Base-by-base conservation (phyloP, 768 basidiomycete genomes). In the Daedalea quercina region DNA sequence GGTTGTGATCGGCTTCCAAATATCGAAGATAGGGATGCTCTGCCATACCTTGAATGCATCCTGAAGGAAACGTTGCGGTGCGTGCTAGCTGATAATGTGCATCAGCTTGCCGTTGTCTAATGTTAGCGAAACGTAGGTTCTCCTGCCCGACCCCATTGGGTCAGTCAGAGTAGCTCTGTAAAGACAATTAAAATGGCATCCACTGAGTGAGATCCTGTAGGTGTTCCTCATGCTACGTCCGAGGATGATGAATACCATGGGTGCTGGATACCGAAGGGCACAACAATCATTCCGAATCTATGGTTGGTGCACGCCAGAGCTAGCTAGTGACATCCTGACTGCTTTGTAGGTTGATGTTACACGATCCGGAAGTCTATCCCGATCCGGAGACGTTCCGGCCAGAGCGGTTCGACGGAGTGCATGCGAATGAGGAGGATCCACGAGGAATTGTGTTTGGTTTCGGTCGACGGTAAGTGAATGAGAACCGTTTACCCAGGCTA, bases 371-470 rank as follows among this genome's bases (percentile, higher is more conserved):
- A 3, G 40, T 45, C 11, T 58, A 53, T 24, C 34, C 51, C 9
- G 57, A 58, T n/a, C 57, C 57, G 2, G 57, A 58, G 3, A 46
- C 43, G 12, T 58, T 58, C 52, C 20, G 44, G 2, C 57, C 57
- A 17, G 54, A 58, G 41, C 47, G 57, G 1, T 55, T 40, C 37
- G 17, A 40, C 17, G 15, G 19, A 6, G 4, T 6, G 4, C 15
- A 40, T 17, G 37, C 3, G 6, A 40, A 40, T 40, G 7, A 40
- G 15, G 37, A 15, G 37, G 74, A 80, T 62, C 78, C 80, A 33
- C 67, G 72, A 33, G 71, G 73, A 25, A 60, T 78, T 31, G 69
- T 79, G 19, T 83, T 81, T 57, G 81, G 80, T 9, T 83, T 83
- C 64, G 81, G 81, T 26, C 70, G 80, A 52, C 68, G 61, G 61